Conservation (phyloP, 106 monocot species). For the Alisma plantagoaquatica region DNA sequence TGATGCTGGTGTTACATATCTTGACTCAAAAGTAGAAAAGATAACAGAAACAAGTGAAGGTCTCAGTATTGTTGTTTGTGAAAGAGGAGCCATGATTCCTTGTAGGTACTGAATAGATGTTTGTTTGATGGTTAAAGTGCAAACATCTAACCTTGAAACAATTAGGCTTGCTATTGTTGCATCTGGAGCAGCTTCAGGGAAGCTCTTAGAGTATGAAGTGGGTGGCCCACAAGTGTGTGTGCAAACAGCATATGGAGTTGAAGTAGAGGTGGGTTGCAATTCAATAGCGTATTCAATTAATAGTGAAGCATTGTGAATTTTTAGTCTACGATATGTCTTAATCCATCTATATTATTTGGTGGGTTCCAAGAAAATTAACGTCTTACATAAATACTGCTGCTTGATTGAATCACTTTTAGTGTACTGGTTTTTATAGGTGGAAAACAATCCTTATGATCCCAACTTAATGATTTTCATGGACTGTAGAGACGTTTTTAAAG, state of each 20-base stretch:
- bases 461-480: too few species aligned
- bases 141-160: slow-evolving; percentile 12
- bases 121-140: background rate
- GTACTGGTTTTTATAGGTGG: too few species aligned
- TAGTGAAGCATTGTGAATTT: too few species aligned
- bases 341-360: too few species aligned
- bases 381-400: too few species aligned
- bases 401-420: too few species aligned
- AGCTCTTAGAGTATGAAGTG: slow-evolving; percentile 84
- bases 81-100: slow-evolving; percentile 47
- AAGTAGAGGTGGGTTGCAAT: slow-evolving; percentile 64
- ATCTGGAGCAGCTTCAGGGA: slow-evolving; percentile 98
- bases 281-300: too few species aligned
- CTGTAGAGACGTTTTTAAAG: too few species aligned
- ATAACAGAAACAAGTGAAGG: slow-evolving; percentile 80
- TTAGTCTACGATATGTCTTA: too few species aligned
- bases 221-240: slow-evolving; percentile 93
- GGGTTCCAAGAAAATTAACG: too few species aligned
- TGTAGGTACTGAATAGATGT: slow-evolving; percentile 53
- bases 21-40: slow-evolving; percentile 84
- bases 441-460: too few species aligned
- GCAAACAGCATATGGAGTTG: slow-evolving; percentile 95
- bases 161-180: slow-evolving; percentile 92
- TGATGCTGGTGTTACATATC: slow-evolving; percentile 69
- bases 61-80: slow-evolving; percentile 61